Base-by-base conservation (phyloP, 306 rosid species). In the Cyclanthera cordifolia region DNA sequence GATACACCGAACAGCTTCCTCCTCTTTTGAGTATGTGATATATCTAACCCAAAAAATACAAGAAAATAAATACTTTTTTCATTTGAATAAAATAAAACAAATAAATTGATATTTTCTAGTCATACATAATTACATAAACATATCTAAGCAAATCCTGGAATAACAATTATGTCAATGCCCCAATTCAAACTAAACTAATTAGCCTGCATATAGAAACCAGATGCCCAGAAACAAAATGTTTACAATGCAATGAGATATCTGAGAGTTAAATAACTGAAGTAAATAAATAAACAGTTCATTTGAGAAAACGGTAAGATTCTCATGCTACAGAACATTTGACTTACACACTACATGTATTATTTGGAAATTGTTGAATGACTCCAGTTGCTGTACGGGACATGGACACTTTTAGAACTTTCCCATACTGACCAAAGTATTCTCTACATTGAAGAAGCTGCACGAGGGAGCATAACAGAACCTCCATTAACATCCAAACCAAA, bases 281-380 rank as follows among this genome's bases (percentile, higher is more conserved):
- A 63, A 61, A 37, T 37, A 21, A 21, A 32, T 17, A 34, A 17
- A 59, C 25, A 41, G 11, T 34, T 34, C 6, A 2, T 20, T 41
- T 39, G 11, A 61, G n/a, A 4, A 63, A 41, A 61, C 2, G 5
- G 21, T 0, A 32, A 60, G 37, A 23, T 17, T 1, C 37, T 7
- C 50, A 27, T 64, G 34, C 20, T 10, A 45, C 4, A 41, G 27
- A 60, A 45, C 39, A 39, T 58, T 41, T 70, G 13, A 82, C 99
- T 90, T 88, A 94, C 99, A 90, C 99, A 90, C 99, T 94, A 83
- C 99, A 94, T 46, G 99, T 88, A 78, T 82, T 88, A 81, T 90
- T 94, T 32, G 93, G 96, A 88, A 88, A 90, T 81, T 90, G 99
- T 70, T 94, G 99, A 82, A 94, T 85, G 74, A 88, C 84, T 25